These are phyloP conservation scores for Blastocystis sp. DNA, from an alignment of 352 stramenopile genomes.

Conservation along the genomic window DNA sequence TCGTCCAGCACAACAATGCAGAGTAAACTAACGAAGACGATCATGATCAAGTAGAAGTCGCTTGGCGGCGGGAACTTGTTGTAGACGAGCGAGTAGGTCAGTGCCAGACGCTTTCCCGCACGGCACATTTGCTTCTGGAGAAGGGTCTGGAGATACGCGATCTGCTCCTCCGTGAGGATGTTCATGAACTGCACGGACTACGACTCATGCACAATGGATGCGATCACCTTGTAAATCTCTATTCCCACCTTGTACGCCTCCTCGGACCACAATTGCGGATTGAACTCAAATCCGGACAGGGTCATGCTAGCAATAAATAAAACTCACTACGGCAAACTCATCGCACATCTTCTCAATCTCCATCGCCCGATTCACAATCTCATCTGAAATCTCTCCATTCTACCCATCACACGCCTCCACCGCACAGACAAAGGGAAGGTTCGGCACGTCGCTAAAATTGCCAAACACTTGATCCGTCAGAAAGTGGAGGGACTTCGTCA, in stretches of 20 bases:
- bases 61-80: constrained; percentile 18
- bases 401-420: background rate
- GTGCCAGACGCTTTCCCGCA: constrained; percentile 42
- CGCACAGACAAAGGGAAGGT: constrained; percentile 6
- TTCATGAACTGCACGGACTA: constrained; percentile 26
- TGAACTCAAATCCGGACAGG: constrained; percentile 24
- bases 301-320: background rate
- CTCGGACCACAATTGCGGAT: constrained; percentile 24
- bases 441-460: background rate
- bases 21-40: constrained; percentile 20
- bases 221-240: constrained; percentile 18
- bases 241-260: constrained; percentile 21
- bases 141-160: constrained; percentile 1
- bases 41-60: constrained; percentile 59
- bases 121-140: constrained; percentile 51
- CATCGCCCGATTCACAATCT: constrained; percentile 2
- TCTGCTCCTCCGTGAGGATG: constrained; percentile 41
- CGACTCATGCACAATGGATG: background rate
- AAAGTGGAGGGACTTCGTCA: constrained; percentile 11
- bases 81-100: constrained; percentile 45
- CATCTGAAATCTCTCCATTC: constrained; percentile 21
- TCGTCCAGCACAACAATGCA: constrained; percentile 42
- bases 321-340: background rate
- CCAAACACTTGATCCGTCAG: constrained; percentile 2
- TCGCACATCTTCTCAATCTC: constrained; percentile 10